Conservation (phyloP, 164 flowering plant species). For the Umbilicus rupestris region DNA sequence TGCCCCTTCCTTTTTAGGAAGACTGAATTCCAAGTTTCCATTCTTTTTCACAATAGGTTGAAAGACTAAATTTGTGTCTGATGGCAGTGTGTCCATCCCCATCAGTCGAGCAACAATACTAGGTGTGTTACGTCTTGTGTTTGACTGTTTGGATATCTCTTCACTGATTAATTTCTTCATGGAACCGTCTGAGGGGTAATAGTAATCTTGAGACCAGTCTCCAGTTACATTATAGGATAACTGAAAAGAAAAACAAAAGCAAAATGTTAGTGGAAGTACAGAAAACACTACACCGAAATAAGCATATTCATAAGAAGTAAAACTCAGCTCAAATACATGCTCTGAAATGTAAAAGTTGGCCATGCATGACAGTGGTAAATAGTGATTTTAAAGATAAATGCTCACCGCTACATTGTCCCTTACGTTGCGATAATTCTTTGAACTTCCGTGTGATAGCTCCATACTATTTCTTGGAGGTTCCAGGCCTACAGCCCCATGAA, state of each 20-base stretch:
- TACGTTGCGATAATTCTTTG: not conserved
- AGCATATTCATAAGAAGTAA: not conserved
- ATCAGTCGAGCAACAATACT: constrained; percentile 84
- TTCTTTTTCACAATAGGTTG: constrained; percentile 29
- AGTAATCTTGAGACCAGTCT: constrained; percentile 26
- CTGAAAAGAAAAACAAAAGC: constrained; percentile 27
- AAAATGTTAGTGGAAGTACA: not conserved
- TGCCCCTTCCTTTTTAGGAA: constrained; percentile 21
- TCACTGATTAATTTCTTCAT: constrained; percentile 65
- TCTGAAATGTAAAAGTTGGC: not conserved
- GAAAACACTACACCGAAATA: not conserved
- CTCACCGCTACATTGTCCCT: constrained; percentile 4
- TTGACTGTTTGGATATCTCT: constrained; percentile 47
- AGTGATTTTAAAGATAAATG: not conserved
- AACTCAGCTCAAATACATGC: not conserved
- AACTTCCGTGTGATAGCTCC: constrained; percentile 6
- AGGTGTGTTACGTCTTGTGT: constrained; percentile 44
- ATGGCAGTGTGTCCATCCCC: constrained; percentile 74
- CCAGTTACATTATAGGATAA: constrained; percentile 30
- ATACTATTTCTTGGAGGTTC: constrained; percentile 10
- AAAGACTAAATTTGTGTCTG: constrained; percentile 27
- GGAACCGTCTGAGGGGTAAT: constrained; percentile 39
- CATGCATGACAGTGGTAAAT: constrained; percentile 1
- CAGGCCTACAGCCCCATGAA: constrained; percentile 1
- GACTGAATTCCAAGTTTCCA: constrained; percentile 16